A percentile compares a stretch with the other conserved stretches of the same genome.
These are phyloP conservation scores for Dactylonectria macrodidyma DNA, from an alignment of 2,329 filamentous ascomycete species.

Conservation along the genomic window DNA sequence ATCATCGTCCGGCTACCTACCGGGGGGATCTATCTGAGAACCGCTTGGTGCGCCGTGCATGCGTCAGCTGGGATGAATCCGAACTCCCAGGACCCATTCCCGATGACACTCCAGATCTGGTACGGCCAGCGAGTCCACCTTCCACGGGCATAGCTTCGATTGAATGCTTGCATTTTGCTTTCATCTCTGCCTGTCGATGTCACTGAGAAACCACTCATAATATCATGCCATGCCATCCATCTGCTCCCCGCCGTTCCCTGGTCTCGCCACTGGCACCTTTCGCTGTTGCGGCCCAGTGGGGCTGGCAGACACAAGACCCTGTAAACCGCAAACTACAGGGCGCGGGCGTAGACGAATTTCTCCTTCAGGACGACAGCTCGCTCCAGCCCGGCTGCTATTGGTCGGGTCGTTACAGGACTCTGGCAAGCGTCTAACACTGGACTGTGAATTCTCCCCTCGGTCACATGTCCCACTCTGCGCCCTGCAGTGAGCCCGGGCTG, in stretches of 20 bases:
- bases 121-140: neutral
- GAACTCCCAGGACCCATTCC: conserved; percentile 30
- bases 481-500: neutral
- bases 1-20: conserved; percentile 12
- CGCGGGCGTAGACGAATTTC: conserved; percentile 45
- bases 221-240: neutral
- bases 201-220: neutral
- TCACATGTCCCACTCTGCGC: conserved; percentile 7
- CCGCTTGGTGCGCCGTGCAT: conserved; percentile 41
- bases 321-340: conserved; percentile 41
- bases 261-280: neutral
- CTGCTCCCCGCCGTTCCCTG: neutral
- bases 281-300: neutral
- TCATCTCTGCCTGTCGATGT: no score
- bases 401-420: conserved; percentile 18
- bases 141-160: no score
- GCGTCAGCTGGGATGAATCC: conserved; percentile 20
- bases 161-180: no score
- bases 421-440: conserved; percentile 1
- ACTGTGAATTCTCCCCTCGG: neutral
- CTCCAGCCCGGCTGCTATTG: conserved; percentile 37
- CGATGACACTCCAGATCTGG: conserved; percentile 39
- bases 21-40: conserved; percentile 18
- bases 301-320: conserved; percentile 25
- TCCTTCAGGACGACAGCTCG: conserved; percentile 41